Evolutionary conservation across 2,329 filamentous ascomycete species (phyloP).

Genomic region (Erysiphe neolycopersici): DNA sequence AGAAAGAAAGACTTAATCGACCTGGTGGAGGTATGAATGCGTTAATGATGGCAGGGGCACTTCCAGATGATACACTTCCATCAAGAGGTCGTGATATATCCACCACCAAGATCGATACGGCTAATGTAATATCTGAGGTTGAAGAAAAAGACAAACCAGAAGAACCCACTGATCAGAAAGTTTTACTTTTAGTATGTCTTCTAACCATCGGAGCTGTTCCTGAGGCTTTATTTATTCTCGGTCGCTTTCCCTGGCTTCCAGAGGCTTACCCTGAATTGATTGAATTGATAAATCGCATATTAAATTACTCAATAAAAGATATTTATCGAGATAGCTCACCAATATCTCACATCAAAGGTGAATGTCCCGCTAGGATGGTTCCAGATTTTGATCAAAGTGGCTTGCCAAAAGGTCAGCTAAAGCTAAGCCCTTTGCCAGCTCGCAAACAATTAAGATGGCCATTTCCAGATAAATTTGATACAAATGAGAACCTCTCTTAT

Average conservation of each 20-base stretch:
- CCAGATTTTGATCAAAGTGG: slow-evolving; percentile 36
- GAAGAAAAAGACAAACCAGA: slow-evolving; percentile 27
- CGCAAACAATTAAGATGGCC: slow-evolving; percentile 59
- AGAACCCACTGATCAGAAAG: slow-evolving; percentile 69
- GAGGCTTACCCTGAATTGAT: slow-evolving; percentile 64
- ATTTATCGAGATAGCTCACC: slow-evolving; percentile 26
- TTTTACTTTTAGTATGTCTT: slow-evolving; percentile 56
- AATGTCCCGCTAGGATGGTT: slow-evolving; percentile 21
- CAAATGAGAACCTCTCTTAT: slow-evolving; percentile 50
- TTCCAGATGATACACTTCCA: slow-evolving; percentile 53
- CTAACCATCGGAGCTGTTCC: slow-evolving; percentile 79
- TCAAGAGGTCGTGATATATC: slow-evolving; percentile 22
- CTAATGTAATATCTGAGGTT: slow-evolving; percentile 19
- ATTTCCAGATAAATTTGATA: slow-evolving; percentile 50
- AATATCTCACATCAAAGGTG: slow-evolving; percentile 15
- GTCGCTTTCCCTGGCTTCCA: slow-evolving; percentile 75
- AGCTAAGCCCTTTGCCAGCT: slow-evolving; percentile 28
- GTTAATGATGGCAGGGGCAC: slow-evolving; percentile 58
- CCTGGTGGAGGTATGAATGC: slow-evolving; percentile 57
- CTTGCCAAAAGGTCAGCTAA: slow-evolving; percentile 41
- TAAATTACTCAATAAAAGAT: slow-evolving; percentile 57
- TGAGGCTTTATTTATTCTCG: slow-evolving; percentile 76
- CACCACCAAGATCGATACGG: slow-evolving; percentile 21
- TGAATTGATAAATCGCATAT: slow-evolving; percentile 58
- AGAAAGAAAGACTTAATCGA: slow-evolving; percentile 44